These are phyloP conservation scores for Arxiozyma telluris DNA, from an alignment of 1,139 yeast species.

Conservation along the genomic window DNA sequence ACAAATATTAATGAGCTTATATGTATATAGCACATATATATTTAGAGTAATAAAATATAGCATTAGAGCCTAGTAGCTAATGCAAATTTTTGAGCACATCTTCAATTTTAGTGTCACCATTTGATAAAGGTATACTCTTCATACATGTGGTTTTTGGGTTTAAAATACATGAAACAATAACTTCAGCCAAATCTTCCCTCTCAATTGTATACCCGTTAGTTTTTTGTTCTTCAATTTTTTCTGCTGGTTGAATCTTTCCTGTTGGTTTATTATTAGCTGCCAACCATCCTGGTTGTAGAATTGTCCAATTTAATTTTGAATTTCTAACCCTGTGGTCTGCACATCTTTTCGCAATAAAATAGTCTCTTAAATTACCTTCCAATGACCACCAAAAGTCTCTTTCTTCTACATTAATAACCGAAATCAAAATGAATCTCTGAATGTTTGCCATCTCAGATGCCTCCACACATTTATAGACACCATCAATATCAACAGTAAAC, in stretches of 20 bases:
- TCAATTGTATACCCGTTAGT: constrained; percentile 5
- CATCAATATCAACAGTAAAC: constrained; percentile 49
- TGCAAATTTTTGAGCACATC: constrained; percentile 12
- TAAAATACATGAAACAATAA: constrained; percentile 13
- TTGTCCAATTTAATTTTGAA: constrained; percentile 40
- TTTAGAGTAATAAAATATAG: neutral
- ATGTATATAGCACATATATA: constrained; percentile 4
- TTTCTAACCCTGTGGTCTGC: constrained; percentile 40
- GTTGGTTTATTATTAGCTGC: constrained; percentile 33
- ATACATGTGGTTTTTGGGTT: constrained; percentile 14
- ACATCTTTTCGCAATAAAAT: constrained; percentile 42
- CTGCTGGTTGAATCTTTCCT: constrained; percentile 29
- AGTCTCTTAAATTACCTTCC: constrained; percentile 23
- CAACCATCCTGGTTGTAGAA: constrained; percentile 40
- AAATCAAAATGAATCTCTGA: constrained; percentile 38
- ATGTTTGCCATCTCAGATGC: constrained; percentile 37
- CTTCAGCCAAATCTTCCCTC: constrained; percentile 21
- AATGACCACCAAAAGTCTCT: constrained; percentile 35
- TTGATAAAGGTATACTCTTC: constrained; percentile 25
- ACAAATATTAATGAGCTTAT: neutral
- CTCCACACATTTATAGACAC: constrained; percentile 49
- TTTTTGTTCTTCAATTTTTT: constrained; percentile 5
- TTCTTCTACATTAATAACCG: constrained; percentile 45
- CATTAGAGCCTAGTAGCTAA: neutral
- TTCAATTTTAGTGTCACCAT: constrained; percentile 24